Conservation (phyloP, 495 filamentous ascomycete species). For the Hamigera avellanea region DNA sequence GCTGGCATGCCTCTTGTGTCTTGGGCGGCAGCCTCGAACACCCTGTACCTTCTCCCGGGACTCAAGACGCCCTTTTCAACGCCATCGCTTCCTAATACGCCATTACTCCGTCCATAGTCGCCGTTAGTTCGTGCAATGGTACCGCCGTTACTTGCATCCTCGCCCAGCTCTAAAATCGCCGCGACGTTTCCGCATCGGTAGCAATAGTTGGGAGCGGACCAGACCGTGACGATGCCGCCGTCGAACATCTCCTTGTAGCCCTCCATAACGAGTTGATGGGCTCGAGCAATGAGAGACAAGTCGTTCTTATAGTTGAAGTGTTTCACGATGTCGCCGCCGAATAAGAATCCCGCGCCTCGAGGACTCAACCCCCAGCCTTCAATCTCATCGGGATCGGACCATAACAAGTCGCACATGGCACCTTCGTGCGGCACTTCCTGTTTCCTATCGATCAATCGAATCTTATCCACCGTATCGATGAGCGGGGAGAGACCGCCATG, state of each 20-base stretch:
- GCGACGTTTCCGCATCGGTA: slow-evolving; percentile 97
- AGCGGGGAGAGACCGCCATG: slow-evolving; percentile 88
- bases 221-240: slow-evolving; percentile 86
- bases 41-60: slow-evolving; percentile 82
- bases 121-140: slow-evolving; percentile 71
- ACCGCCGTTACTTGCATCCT: slow-evolving; percentile 69
- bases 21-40: slow-evolving; percentile 95
- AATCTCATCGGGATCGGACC: slow-evolving; percentile 97
- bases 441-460: slow-evolving; percentile 87
- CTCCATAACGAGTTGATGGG: slow-evolving; percentile 98
- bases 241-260: slow-evolving; percentile 99
- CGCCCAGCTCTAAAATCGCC: slow-evolving; percentile 83
- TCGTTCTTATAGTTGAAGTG: slow-evolving; percentile 91
- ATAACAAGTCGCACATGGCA: slow-evolving; percentile 96
- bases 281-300: slow-evolving; percentile 80
- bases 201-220: slow-evolving; percentile 97
- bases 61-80: slow-evolving; percentile 37
- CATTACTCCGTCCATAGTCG: slow-evolving; percentile 52
- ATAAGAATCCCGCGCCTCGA: slow-evolving; percentile 90
- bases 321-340: slow-evolving; percentile 93
- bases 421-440: slow-evolving; percentile 98
- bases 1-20: slow-evolving; percentile 96
- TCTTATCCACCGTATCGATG: slow-evolving; percentile 92
- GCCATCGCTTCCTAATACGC: slow-evolving; percentile 27
- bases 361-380: slow-evolving; percentile 95